Percentiles rank a stretch among this genome's conserved stretches.
Conservation (phyloP, 1,139 yeast genomes). For the Petasospora rhodanensis region DNA sequence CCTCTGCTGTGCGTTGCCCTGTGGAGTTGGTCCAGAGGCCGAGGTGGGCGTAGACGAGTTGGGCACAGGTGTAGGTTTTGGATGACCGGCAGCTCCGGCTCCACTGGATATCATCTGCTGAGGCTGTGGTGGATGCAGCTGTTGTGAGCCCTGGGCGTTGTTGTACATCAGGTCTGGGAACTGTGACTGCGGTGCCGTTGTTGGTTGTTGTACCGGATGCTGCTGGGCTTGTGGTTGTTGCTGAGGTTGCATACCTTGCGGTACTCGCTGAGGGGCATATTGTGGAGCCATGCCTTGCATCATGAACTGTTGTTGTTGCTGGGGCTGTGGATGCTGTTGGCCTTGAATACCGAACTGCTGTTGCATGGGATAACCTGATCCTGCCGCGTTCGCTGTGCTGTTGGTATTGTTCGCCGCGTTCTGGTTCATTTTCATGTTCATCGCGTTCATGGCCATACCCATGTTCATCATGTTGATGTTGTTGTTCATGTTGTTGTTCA, state of each 20-base stretch:
- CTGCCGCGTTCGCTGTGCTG: too few relatives aligned
- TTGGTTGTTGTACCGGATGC: slow-evolving; percentile 6
- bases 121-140: too few relatives aligned
- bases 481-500: slow-evolving; percentile 3
- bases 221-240: slow-evolving; percentile 8
- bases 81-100: neutral
- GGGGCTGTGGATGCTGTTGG: slow-evolving; percentile 5
- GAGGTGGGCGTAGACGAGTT: too few relatives aligned
- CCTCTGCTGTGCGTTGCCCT: too few relatives aligned
- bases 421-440: slow-evolving; percentile 3
- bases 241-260: slow-evolving; percentile 6
- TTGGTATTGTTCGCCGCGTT: slow-evolving; percentile 3
- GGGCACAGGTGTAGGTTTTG: neutral
- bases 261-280: slow-evolving; percentile 6
- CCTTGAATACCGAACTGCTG: neutral
- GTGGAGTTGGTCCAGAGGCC: too few relatives aligned
- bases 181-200: slow-evolving; percentile 3
- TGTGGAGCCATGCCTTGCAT: slow-evolving; percentile 10
- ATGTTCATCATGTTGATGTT: slow-evolving; percentile 5
- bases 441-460: slow-evolving; percentile 3
- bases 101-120: too few relatives aligned
- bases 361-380: neutral
- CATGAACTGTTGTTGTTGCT: slow-evolving; percentile 9
- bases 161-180: neutral
- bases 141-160: neutral